phyloP scores from a whole-genome alignment of 2,329 filamentous ascomycete genomes.

The Cladosporium sp. region DNA sequence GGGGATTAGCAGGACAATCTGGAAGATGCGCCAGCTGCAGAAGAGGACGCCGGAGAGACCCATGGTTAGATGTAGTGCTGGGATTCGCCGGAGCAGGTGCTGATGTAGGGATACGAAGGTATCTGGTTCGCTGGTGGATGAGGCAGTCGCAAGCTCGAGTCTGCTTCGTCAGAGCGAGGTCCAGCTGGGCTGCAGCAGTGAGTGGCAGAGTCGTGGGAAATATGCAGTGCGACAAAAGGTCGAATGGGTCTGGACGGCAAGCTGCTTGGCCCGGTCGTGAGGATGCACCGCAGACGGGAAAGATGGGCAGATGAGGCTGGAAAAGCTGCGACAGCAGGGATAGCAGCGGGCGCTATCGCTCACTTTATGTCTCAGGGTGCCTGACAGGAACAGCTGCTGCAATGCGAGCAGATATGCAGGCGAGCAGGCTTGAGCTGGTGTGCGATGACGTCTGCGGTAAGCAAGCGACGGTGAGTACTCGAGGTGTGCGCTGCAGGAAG shows the following conservation, averaged over 20 bases:
- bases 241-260: neutral
- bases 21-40: conserved; percentile 56
- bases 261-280: neutral
- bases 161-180: neutral
- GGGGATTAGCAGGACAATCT: conserved; percentile 60
- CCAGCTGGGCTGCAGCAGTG: no score
- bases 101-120: no score
- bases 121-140: neutral
- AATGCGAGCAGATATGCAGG: neutral
- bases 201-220: neutral
- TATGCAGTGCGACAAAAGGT: neutral
- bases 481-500: neutral
- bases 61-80: conserved; percentile 29
- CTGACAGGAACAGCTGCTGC: neutral
- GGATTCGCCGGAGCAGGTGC: neutral
- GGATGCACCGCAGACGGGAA: neutral
- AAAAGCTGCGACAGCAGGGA: neutral
- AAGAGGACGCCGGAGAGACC: conserved; percentile 55
- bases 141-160: neutral
- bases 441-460: conserved; percentile 12
- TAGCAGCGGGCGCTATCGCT: neutral
- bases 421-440: neutral
- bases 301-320: conserved; percentile 2
- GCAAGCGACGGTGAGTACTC: neutral
- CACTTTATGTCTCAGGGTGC: neutral